These are phyloP conservation scores for Colletotrichum costaricense DNA, from an alignment of 2,329 filamentous ascomycete genomes.

Conservation along the genomic window DNA sequence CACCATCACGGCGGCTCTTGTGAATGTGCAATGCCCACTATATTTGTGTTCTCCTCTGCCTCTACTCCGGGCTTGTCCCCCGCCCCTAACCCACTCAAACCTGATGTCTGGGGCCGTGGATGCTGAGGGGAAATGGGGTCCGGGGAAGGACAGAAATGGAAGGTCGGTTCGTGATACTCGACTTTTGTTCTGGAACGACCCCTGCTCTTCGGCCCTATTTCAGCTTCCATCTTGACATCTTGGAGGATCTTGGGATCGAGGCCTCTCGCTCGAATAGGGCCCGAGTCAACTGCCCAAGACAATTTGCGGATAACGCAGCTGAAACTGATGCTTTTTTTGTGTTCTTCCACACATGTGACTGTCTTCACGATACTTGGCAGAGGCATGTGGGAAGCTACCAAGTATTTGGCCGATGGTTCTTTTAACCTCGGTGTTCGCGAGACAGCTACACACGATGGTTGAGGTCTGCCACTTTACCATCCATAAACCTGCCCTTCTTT, in stretches of 20 bases:
- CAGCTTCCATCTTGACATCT: neutral
- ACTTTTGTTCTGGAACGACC: neutral
- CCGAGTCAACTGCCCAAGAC: neutral
- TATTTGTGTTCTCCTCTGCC: neutral
- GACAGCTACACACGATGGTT: neutral
- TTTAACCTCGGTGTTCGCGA: neutral
- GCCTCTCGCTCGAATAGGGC: neutral
- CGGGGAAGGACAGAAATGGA: conserved; percentile 4
- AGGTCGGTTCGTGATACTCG: conserved; percentile 11
- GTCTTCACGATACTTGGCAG: neutral
- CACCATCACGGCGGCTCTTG: conserved; percentile 5
- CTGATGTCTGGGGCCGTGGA: neutral
- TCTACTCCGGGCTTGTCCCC: neutral
- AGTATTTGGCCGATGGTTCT: neutral
- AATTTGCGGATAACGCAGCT: neutral
- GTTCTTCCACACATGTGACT: neutral
- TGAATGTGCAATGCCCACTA: neutral
- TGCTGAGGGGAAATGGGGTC: neutral
- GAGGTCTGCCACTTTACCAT: neutral
- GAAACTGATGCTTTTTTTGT: neutral
- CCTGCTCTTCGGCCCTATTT: neutral
- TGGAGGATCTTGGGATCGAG: too few species aligned
- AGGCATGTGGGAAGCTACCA: neutral
- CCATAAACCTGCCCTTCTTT: neutral
- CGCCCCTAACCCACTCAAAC: neutral